Base-by-base conservation (phyloP, 306 rosid species). In the Prunus dulcis region DNA sequence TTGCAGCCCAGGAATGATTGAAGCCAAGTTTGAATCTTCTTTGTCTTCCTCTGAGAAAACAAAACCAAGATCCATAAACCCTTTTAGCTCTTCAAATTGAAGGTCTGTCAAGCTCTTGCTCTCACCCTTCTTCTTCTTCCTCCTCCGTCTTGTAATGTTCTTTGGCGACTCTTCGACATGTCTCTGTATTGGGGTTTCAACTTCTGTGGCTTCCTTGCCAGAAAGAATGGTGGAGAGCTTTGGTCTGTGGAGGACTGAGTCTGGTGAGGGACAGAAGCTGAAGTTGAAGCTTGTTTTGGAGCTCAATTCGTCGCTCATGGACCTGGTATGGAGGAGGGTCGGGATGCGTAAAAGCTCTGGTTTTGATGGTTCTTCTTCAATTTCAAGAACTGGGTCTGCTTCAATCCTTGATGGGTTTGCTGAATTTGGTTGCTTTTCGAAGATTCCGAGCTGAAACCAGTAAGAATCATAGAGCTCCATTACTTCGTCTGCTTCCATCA, bases 31-130 rank as follows among this genome's bases (percentile, higher is more conserved):
- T 56, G 96, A 85, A 52, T 92, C 89, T 51, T 92, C 89, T 51
- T 80, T 86, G 64, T 92, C 96, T 80, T 95, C 89, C 71, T 92
- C 95, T 0, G 90, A 83, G 87, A 92, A 91, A 75, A 90, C 93
- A 87, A 92, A 92, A 32, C 97, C 98, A 66, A 94, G 74, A 86
- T 94, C 97, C 93, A 87, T 84, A 76, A 91, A 94, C 82, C 97
- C 98, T 86, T 89, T 89, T 45, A 91, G 79, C 85, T 94, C 98
- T 74, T 94, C 84, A 74, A 90, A 89, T 69, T 94, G 95, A 74
- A 94, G 97, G 76, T 94, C 93, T 20, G 95, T 78, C 47, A 89
- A 81, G 81, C 97, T 94, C 93, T 91, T 93, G 76, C 86, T 93
- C 63, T 70, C 82, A 2, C 84, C 68, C n/a, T 20, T 85, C 65